Conservation (phyloP, 805 yeast species). For the Metschnikowia proteae region DNA sequence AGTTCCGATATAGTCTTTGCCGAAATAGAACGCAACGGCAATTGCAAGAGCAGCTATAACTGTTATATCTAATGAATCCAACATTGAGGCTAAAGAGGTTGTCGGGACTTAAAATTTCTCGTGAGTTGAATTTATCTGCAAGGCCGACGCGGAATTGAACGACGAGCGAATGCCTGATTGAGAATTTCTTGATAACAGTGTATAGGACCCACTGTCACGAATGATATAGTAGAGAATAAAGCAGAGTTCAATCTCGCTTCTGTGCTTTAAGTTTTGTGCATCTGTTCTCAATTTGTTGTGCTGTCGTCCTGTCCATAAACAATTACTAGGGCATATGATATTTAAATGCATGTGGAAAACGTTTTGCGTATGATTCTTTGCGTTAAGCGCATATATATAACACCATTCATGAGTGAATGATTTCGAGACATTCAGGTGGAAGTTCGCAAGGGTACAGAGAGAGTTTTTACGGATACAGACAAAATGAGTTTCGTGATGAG, state of each 20-base stretch:
- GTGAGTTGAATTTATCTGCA: neutral
- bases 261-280: too few species aligned
- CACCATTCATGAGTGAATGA: too few species aligned
- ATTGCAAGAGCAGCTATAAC: constrained; percentile 62
- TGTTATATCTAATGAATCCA: constrained; percentile 69
- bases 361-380: neutral
- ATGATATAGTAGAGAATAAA: neutral
- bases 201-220: neutral
- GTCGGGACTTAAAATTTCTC: constrained; percentile 58
- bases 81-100: constrained; percentile 25
- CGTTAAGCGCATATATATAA: neutral
- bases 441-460: neutral
- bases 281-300: neutral
- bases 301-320: constrained; percentile 1
- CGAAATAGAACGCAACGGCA: constrained; percentile 64
- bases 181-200: neutral
- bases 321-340: neutral
- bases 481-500: neutral
- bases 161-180: neutral
- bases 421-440: neutral
- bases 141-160: constrained; percentile 18
- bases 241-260: neutral
- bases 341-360: constrained; percentile 2
- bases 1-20: constrained; percentile 51
- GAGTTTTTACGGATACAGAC: too few species aligned